Conservation (phyloP, 345 rosid genomes). For the Populus simonii region DNA sequence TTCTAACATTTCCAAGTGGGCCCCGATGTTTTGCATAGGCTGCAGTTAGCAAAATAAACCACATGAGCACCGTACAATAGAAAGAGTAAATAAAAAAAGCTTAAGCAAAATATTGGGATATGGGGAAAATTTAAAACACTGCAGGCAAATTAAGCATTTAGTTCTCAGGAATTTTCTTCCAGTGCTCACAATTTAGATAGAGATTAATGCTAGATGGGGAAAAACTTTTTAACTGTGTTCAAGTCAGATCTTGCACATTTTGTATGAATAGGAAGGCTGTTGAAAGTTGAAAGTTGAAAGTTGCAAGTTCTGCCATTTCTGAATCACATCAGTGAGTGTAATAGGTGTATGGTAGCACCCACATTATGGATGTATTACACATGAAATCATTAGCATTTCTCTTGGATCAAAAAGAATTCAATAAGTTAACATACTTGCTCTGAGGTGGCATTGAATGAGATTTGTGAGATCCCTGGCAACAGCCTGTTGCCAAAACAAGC, state of each 20-base stretch:
- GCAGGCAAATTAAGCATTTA: not conserved
- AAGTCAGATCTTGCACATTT: not conserved
- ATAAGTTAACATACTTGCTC: too few species aligned
- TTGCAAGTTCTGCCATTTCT: too few species aligned
- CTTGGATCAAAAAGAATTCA: too few species aligned
- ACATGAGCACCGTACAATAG: not conserved
- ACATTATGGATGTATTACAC: too few species aligned
- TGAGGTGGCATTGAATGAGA: too few species aligned
- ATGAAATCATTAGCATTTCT: too few species aligned
- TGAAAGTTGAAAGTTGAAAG: too few species aligned
- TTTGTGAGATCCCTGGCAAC: too few species aligned
- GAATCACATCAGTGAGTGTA: too few species aligned
- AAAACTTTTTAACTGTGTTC: not conserved
- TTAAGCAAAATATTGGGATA: not conserved
- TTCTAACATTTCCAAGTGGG: slow-evolving; percentile 89
- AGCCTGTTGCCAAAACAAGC: not conserved
- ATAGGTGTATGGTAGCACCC: too few species aligned
- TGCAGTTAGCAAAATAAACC: slow-evolving; percentile 34
- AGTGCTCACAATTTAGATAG: not conserved
- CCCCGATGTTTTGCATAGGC: slow-evolving; percentile 85
- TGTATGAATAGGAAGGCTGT: too few species aligned
- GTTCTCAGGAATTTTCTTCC: not conserved
- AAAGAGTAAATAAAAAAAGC: not conserved
- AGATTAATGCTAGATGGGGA: not conserved
- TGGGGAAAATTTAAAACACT: not conserved